These are phyloP conservation scores for Colletotrichum sp. DNA, from an alignment of 2,329 filamentous ascomycete species.

Conservation along the genomic window DNA sequence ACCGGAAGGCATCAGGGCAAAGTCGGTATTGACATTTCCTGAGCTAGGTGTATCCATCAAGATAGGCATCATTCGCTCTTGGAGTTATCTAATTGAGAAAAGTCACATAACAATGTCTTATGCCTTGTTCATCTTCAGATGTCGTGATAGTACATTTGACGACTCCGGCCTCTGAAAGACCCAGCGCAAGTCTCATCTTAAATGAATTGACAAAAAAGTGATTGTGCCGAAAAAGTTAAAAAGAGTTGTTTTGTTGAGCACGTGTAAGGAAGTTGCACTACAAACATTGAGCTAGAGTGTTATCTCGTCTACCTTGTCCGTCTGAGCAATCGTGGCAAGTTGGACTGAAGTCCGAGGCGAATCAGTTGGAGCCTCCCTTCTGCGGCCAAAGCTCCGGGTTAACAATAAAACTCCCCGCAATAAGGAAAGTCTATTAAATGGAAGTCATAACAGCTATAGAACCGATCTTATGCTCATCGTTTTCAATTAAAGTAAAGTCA, in stretches of 20 bases:
- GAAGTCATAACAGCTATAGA: background rate
- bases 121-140: background rate
- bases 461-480: background rate
- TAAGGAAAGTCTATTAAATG: background rate
- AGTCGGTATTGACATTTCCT: conserved; percentile 48
- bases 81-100: background rate
- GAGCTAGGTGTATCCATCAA: background rate
- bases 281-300: background rate
- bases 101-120: background rate
- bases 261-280: background rate
- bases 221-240: background rate
- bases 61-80: background rate
- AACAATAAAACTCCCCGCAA: background rate
- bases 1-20: conserved; percentile 43
- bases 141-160: background rate
- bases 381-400: background rate
- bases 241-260: background rate
- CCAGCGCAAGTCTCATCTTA: background rate
- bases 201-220: background rate
- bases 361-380: background rate
- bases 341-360: background rate
- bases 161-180: background rate
- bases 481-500: background rate
- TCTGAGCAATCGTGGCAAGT: background rate
- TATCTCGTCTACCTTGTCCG: background rate